Evolutionary conservation across 805 yeast species (phyloP).

Genomic region (Komagataella phaffii): DNA sequence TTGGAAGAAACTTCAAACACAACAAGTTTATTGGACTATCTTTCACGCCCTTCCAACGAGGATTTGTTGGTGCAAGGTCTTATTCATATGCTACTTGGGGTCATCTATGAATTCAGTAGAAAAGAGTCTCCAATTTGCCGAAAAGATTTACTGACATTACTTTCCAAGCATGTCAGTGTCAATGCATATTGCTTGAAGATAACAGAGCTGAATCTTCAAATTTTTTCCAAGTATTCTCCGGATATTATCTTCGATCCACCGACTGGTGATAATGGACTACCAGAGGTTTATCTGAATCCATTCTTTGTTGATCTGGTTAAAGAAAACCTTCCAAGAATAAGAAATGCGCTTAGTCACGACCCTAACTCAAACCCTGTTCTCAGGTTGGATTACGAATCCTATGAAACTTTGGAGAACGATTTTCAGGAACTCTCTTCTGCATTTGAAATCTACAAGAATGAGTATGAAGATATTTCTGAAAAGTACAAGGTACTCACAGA

Average conservation of each 20-base stretch:
- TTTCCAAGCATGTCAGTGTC: constrained; percentile 64
- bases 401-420: constrained; percentile 28
- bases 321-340: constrained; percentile 56
- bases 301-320: constrained; percentile 52
- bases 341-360: constrained; percentile 56
- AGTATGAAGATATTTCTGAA: neutral
- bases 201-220: constrained; percentile 49
- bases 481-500: neutral
- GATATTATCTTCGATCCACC: constrained; percentile 33
- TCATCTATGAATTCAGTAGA: constrained; percentile 64
- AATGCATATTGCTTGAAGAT: constrained; percentile 68
- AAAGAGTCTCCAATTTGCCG: constrained; percentile 51
- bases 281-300: constrained; percentile 62
- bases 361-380: constrained; percentile 64
- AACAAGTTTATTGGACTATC: constrained; percentile 53
- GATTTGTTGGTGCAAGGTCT: constrained; percentile 48
- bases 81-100: constrained; percentile 58
- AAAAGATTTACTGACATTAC: constrained; percentile 40
- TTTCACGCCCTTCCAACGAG: constrained; percentile 29
- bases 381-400: constrained; percentile 49
- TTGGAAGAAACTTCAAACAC: constrained; percentile 53
- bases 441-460: constrained; percentile 8
- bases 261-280: constrained; percentile 77
- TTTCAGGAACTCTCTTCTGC: constrained; percentile 8
- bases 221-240: constrained; percentile 43